Evolutionary conservation across 2,329 filamentous ascomycete species (phyloP).

Genomic region (Botrytis elliptica): DNA sequence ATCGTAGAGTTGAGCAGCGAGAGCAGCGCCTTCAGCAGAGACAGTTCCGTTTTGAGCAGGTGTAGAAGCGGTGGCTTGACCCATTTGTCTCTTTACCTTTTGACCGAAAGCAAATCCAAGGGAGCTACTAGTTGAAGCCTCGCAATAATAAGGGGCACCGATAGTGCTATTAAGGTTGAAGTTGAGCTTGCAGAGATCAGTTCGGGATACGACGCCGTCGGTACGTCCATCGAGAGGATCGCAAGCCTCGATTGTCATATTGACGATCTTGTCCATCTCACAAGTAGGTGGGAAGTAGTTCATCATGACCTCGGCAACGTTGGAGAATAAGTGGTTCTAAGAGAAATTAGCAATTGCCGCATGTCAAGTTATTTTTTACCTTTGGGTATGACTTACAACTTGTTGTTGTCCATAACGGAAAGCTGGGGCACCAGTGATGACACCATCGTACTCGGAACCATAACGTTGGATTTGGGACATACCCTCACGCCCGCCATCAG

Average conservation of each 20-base stretch:
- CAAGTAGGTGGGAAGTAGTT: slow-evolving; percentile 47
- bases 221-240: slow-evolving; percentile 54
- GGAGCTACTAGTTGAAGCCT: slow-evolving; percentile 30
- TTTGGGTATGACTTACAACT: slow-evolving; percentile 26
- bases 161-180: slow-evolving; percentile 46
- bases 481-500: slow-evolving; percentile 50
- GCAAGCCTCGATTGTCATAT: slow-evolving; percentile 54
- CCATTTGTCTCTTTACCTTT: slow-evolving; percentile 18
- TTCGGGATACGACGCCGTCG: slow-evolving; percentile 53
- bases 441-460: slow-evolving; percentile 46
- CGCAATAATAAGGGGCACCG: slow-evolving; percentile 48
- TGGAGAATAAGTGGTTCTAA: slow-evolving; percentile 36
- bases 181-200: slow-evolving; percentile 48
- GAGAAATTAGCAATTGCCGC: not conserved
- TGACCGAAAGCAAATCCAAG: not conserved
- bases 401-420: slow-evolving; percentile 49
- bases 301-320: slow-evolving; percentile 42
- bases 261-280: slow-evolving; percentile 52
- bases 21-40: slow-evolving; percentile 37
- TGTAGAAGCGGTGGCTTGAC: slow-evolving; percentile 20
- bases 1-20: slow-evolving; percentile 41
- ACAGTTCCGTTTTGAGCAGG: slow-evolving; percentile 29
- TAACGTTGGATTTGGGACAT: slow-evolving; percentile 46
- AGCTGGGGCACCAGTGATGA: slow-evolving; percentile 47
- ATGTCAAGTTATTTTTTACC: not conserved